Evolutionary conservation across 345 rosid species (phyloP).

Genomic region (Rhodamnia rubescens): DNA sequence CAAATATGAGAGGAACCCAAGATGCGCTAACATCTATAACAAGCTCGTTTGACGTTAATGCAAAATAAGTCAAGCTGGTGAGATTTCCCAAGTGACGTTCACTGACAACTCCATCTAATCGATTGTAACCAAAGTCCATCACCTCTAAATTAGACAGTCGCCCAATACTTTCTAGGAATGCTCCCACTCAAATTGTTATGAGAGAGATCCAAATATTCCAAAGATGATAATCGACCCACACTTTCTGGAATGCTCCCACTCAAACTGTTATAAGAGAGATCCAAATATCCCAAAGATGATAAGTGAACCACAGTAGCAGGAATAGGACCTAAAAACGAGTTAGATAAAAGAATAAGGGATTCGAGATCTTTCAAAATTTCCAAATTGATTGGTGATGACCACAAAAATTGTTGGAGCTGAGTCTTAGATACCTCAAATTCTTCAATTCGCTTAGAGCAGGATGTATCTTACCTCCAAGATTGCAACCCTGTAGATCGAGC

Average conservation of each 20-base stretch:
- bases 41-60: neutral
- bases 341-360: neutral
- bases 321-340: constrained; percentile 12
- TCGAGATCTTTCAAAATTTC: neutral
- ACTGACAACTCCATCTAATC: constrained; percentile 4
- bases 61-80: neutral
- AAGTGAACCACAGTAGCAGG: constrained; percentile 1
- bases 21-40: neutral
- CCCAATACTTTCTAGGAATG: constrained; percentile 4
- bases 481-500: neutral
- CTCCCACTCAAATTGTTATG: constrained; percentile 3
- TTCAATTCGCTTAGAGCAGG: neutral
- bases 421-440: neutral
- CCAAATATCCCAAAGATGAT: neutral
- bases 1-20: neutral
- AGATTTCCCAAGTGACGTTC: constrained; percentile 15
- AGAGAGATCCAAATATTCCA: neutral
- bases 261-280: constrained; percentile 1
- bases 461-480: neutral
- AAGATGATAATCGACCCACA: too few relatives aligned
- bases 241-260: constrained; percentile 7
- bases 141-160: neutral
- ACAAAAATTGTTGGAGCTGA: neutral
- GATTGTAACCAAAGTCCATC: neutral
- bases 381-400: constrained; percentile 2